These are phyloP conservation scores for Plenodomus biglobosus DNA, from an alignment of 2,329 filamentous ascomycete genomes.

Conservation along the genomic window DNA sequence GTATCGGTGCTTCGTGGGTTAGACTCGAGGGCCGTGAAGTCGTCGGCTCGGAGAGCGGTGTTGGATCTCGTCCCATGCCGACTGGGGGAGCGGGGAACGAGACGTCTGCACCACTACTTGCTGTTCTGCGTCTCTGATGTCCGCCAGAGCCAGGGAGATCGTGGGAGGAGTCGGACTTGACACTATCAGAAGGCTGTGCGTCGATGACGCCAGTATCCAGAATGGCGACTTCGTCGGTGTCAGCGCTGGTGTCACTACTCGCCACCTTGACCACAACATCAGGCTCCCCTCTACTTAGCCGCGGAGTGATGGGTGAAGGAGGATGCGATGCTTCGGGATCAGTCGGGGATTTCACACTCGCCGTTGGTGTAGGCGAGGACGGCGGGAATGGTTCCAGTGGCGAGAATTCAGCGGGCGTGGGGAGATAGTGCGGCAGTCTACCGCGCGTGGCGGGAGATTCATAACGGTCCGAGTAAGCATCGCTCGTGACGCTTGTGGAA, in stretches of 20 bases:
- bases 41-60: constrained; percentile 25
- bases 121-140: constrained; percentile 39
- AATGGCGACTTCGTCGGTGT: constrained; percentile 31
- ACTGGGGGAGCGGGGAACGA: constrained; percentile 21
- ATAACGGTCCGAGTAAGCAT: constrained; percentile 20
- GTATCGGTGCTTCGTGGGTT: constrained; percentile 5
- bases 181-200: constrained; percentile 18
- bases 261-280: constrained; percentile 42
- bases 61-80: constrained; percentile 17
- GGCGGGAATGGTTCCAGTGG: constrained; percentile 37
- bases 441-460: constrained; percentile 15
- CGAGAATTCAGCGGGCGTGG: constrained; percentile 32
- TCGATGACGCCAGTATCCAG: constrained; percentile 29
- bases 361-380: constrained; percentile 26
- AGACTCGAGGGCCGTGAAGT: constrained; percentile 28
- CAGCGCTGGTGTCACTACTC: constrained; percentile 38
- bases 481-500: constrained; percentile 34
- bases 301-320: constrained; percentile 42
- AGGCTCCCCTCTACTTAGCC: constrained; percentile 26
- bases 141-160: constrained; percentile 4
- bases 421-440: constrained; percentile 23
- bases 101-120: constrained; percentile 37
- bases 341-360: constrained; percentile 33
- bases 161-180: constrained; percentile 22
- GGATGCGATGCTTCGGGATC: constrained; percentile 35